Conservation (phyloP, 306 rosid genomes). For the Chamaecrista fasciculata region DNA sequence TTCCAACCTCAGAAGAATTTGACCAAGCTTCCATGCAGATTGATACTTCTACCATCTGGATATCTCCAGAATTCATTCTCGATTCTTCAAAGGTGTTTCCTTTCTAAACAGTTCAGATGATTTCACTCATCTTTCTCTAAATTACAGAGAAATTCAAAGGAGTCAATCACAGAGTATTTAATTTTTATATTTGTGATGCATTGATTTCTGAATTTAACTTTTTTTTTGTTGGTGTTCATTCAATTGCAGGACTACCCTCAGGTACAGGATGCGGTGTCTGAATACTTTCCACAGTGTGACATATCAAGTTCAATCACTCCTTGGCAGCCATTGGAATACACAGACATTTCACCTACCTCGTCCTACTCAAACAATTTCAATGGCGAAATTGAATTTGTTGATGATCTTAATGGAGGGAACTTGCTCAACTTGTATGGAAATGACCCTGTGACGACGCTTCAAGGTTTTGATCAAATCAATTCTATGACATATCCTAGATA, state of each 20-base stretch:
- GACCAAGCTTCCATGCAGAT: conserved; percentile 46
- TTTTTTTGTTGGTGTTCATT: background rate
- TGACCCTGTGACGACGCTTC: conserved; percentile 48
- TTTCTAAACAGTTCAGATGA: too few species aligned
- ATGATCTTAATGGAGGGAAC: conserved; percentile 41
- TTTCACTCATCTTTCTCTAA: too few species aligned
- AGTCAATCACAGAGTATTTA: too few species aligned
- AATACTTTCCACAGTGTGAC: conserved; percentile 45
- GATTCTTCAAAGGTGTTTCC: conserved; percentile 79
- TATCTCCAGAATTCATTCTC: conserved; percentile 73
- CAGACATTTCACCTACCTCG: conserved; percentile 61
- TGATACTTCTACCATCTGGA: conserved; percentile 57
- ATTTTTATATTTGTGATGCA: background rate
- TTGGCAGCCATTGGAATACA: conserved; percentile 52
- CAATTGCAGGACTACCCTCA: conserved; percentile 65
- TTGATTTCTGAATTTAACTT: conserved; percentile 28
- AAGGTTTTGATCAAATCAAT: conserved; percentile 48
- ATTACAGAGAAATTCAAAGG: too few species aligned
- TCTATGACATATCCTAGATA: conserved; percentile 41
- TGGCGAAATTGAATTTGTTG: conserved; percentile 45
- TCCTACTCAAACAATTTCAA: conserved; percentile 73
- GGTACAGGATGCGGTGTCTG: conserved; percentile 43
- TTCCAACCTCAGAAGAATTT: conserved; percentile 40
- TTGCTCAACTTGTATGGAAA: conserved; percentile 47
- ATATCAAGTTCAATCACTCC: conserved; percentile 39